These are phyloP conservation scores for Carex myosuroides DNA, from an alignment of 176 grass and related monocot species.

Conservation along the genomic window DNA sequence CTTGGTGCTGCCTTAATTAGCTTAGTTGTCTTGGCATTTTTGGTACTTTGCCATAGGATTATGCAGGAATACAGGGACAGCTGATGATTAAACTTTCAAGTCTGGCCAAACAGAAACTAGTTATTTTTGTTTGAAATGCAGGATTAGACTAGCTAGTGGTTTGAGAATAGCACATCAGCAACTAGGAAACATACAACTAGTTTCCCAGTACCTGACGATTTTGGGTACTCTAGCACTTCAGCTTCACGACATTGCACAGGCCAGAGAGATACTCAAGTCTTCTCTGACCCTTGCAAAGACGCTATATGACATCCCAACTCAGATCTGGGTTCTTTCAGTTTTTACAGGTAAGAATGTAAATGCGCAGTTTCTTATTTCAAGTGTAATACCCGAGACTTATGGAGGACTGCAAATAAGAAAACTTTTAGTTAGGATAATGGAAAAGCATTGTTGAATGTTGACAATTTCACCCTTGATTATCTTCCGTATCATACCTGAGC, in stretches of 20 bases:
- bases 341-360: conserved; percentile 53
- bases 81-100: not conserved
- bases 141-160: conserved; percentile 85
- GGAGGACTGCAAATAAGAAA: not conserved
- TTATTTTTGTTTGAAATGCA: conserved; percentile 30
- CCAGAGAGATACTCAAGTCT: conserved; percentile 95
- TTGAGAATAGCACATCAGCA: conserved; percentile 97
- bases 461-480: not conserved
- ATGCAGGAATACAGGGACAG: not conserved
- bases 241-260: conserved; percentile 74
- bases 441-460: not conserved
- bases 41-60: not conserved
- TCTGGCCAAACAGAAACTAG: not conserved
- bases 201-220: conserved; percentile 97
- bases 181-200: conserved; percentile 93
- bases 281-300: conserved; percentile 89
- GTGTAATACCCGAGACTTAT: not conserved
- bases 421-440: not conserved
- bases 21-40: not conserved
- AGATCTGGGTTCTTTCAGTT: conserved; percentile 96
- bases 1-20: not conserved
- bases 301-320: conserved; percentile 92
- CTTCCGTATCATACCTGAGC: too few relatives aligned
- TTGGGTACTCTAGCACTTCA: conserved; percentile 90
- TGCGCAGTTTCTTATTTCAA: not conserved